These are phyloP conservation scores for Parastagonospora nodorum DNA, from an alignment of 2,329 filamentous ascomycete genomes.

Conservation along the genomic window DNA sequence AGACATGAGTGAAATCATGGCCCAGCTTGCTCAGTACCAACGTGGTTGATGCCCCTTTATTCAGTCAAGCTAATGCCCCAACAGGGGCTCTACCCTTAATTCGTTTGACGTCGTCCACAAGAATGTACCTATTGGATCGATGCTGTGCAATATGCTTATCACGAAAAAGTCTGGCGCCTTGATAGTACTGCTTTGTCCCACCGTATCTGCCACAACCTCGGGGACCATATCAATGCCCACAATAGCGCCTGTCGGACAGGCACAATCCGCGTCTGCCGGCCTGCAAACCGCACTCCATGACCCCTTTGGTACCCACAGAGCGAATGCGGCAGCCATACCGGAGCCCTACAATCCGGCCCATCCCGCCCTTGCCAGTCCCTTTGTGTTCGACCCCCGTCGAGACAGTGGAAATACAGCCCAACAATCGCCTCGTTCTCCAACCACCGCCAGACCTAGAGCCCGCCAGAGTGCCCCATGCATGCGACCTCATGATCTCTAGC, in stretches of 20 bases:
- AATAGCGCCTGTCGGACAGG: not conserved
- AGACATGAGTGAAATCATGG: slow-evolving; percentile 75
- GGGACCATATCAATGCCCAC: not conserved
- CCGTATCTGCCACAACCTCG: not conserved
- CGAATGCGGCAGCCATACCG: not conserved
- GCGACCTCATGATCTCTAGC: not conserved
- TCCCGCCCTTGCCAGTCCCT: not conserved
- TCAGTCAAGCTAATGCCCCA: not conserved
- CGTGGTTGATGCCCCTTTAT: slow-evolving; percentile 41
- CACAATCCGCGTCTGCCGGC: not conserved
- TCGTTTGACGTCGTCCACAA: not conserved
- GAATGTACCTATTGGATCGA: not conserved
- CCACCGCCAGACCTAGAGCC: not conserved
- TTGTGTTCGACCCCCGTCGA: not conserved
- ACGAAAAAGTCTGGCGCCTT: not conserved
- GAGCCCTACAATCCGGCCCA: not conserved
- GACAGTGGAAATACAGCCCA: not conserved
- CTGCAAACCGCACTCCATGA: not conserved
- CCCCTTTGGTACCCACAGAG: not conserved
- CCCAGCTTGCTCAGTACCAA: slow-evolving; percentile 69
- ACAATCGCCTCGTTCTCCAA: not conserved
- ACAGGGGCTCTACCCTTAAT: not conserved
- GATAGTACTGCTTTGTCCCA: not conserved
- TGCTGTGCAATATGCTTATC: not conserved
- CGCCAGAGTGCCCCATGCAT: not conserved